These are phyloP conservation scores for Podosphaera xanthii DNA, from an alignment of 2,329 filamentous ascomycete genomes.

Conservation along the genomic window DNA sequence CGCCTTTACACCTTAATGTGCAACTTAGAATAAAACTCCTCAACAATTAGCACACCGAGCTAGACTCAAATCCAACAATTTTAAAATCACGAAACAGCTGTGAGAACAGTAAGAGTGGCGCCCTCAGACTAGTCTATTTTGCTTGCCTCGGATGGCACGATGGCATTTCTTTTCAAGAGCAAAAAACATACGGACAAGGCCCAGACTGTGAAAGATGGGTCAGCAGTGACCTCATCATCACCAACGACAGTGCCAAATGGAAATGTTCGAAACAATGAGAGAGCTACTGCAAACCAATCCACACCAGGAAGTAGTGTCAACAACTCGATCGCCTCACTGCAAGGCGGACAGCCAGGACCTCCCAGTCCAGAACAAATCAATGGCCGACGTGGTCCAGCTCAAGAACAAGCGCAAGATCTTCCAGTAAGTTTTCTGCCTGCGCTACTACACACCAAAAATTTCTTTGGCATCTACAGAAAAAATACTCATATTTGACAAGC, in stretches of 20 bases:
- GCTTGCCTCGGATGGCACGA: slow-evolving; percentile 22
- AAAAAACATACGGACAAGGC: slow-evolving; percentile 51
- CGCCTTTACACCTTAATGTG: too few relatives aligned
- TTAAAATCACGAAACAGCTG: slow-evolving; percentile 3
- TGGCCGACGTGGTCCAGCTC: slow-evolving; percentile 30
- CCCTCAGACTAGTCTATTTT: not conserved
- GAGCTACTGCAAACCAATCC: slow-evolving; percentile 33
- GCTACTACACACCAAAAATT: not conserved
- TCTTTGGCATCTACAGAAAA: not conserved
- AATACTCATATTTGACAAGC: slow-evolving; percentile 17
- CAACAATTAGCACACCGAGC: not conserved
- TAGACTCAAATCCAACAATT: too few relatives aligned
- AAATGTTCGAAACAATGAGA: slow-evolving; percentile 26
- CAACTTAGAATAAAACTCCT: too few relatives aligned
- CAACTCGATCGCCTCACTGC: slow-evolving; percentile 43
- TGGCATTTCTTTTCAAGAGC: slow-evolving; percentile 68
- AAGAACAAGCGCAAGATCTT: slow-evolving; percentile 17
- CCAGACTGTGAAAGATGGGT: slow-evolving; percentile 18
- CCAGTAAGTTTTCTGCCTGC: slow-evolving; percentile 16
- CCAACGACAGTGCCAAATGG: slow-evolving; percentile 27
- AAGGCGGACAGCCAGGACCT: slow-evolving; percentile 15
- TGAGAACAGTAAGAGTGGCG: slow-evolving; percentile 9
- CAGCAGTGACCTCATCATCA: slow-evolving; percentile 11
- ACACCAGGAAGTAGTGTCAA: slow-evolving; percentile 31
- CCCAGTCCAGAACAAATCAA: slow-evolving; percentile 23